Percentiles rank a stretch among this genome's conserved stretches.
phyloP scores from a whole-genome alignment of 305 asterid genomes.

The Fraxinus baroniana region DNA sequence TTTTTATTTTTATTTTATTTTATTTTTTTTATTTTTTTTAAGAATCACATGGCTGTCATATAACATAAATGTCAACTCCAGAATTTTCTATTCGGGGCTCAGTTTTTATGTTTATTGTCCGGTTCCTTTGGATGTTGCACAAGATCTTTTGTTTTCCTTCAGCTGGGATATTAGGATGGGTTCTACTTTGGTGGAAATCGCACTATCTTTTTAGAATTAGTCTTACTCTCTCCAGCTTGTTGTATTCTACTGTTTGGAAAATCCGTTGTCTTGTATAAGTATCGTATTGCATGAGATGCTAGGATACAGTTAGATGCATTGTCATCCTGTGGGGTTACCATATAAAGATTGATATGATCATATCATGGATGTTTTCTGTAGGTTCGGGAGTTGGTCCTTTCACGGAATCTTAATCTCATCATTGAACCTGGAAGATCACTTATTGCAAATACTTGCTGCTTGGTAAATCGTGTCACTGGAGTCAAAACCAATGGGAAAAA shows the following conservation, averaged over 20 bases:
- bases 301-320: not conserved
- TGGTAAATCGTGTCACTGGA: conserved; percentile 85
- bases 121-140: too few species aligned
- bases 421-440: conserved; percentile 96
- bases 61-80: too few species aligned
- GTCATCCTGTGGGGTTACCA: not conserved
- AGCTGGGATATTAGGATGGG: not conserved
- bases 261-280: not conserved
- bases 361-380: conserved; percentile 22
- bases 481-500: conserved; percentile 92
- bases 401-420: conserved; percentile 80
- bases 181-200: not conserved
- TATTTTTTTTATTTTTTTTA: too few species aligned
- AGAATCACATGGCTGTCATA: not conserved
- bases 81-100: too few species aligned
- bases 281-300: not conserved
- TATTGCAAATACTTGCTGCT: conserved; percentile 95
- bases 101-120: too few species aligned
- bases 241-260: too few species aligned
- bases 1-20: not conserved
- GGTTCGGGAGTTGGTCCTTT: conserved; percentile 86
- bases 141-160: not conserved
- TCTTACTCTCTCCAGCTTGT: not conserved
- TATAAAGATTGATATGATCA: not conserved
- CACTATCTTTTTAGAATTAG: not conserved